These are phyloP conservation scores for carrot (Daucus carota) DNA, from an alignment of 129 eudicot genomes.

Conservation along the genomic window DH1_v3.0 NC_030387.2:13480501-13481000, in stretches of 20 bases:
- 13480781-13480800: not conserved
- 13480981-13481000: too few species aligned
- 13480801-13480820: not conserved
- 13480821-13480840: too few species aligned
- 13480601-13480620: not conserved
- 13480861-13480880: too few species aligned
- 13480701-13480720: not conserved
- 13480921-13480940: too few species aligned
- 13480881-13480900: too few species aligned
- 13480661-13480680: not conserved
- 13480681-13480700: not conserved
- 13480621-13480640: too few species aligned
- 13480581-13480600: not conserved
- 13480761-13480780: not conserved
- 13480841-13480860: too few species aligned
- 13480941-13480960: too few species aligned
- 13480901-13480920: too few species aligned
- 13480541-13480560: not conserved
- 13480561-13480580: not conserved
- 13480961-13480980: too few species aligned
- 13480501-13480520: constrained; percentile 11
- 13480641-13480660: too few species aligned
- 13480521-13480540: not conserved
- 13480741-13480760: not conserved
- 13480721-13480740: not conserved